phyloP scores from a whole-genome alignment of 2,329 filamentous ascomycete genomes.

The Fusarium sp. region DNA sequence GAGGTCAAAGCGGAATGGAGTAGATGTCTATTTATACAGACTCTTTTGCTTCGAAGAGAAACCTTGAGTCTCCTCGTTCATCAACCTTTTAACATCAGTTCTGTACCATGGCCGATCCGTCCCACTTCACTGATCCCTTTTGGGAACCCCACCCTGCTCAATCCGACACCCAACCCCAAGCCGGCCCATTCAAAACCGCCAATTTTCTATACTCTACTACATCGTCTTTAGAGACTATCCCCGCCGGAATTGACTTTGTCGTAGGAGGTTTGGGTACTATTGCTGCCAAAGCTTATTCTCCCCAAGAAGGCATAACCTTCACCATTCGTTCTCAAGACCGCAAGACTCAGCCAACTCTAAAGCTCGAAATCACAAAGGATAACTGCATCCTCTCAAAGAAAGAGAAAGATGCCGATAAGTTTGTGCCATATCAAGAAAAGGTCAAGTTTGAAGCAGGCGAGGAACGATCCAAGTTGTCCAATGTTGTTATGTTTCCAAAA shows the following conservation, averaged over 20 bases:
- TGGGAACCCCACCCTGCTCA: not conserved
- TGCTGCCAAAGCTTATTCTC: not conserved
- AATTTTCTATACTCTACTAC: not conserved
- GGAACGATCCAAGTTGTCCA: not conserved
- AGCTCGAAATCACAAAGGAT: not conserved
- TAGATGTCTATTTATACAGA: not conserved
- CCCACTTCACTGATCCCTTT: constrained; percentile 2
- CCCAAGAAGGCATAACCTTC: not conserved
- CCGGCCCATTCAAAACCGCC: not conserved
- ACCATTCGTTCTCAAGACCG: not conserved
- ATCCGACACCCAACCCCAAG: not conserved
- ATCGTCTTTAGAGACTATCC: rapidly evolving
- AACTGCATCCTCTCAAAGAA: not conserved
- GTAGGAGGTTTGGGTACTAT: not conserved
- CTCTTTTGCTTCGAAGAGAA: rapidly evolving
- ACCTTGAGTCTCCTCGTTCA: rapidly evolving
- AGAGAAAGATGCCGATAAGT: not conserved
- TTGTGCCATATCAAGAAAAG: not conserved
- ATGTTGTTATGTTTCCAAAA: not conserved
- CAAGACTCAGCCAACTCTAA: not conserved
- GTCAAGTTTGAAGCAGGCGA: not conserved
- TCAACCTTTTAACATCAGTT: not conserved
- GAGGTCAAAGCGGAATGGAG: not conserved
- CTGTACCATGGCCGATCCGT: not conserved
- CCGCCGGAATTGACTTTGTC: rapidly evolving